Evolutionary conservation across 2,329 filamentous ascomycete genomes (phyloP).

Genomic region (Nemania serpens): DNA sequence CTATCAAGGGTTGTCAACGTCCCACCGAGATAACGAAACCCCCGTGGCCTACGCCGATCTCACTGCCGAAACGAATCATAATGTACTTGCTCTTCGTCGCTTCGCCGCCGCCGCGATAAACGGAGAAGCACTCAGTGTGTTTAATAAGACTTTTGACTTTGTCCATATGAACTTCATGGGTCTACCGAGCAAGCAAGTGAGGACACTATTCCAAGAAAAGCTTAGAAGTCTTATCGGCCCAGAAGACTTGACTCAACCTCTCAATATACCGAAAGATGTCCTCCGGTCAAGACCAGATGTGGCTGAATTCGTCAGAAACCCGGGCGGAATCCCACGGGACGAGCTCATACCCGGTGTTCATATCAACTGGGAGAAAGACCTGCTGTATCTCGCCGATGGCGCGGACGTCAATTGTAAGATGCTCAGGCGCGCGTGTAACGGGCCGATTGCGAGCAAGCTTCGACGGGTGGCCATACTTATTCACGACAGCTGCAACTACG

Average conservation of each 20-base stretch:
- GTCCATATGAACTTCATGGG: slow-evolving; percentile 24
- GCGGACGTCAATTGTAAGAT: slow-evolving; percentile 21
- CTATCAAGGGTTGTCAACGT: slow-evolving; percentile 13
- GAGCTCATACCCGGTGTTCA: slow-evolving; percentile 12
- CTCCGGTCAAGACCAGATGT: slow-evolving; percentile 15
- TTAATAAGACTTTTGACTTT: slow-evolving; percentile 21
- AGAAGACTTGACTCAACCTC: not conserved
- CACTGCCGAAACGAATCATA: slow-evolving; percentile 20
- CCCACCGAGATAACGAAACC: not conserved
- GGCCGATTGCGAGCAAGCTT: slow-evolving; percentile 18
- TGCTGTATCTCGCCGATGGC: slow-evolving; percentile 26
- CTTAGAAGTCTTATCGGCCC: not conserved
- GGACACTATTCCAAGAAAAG: slow-evolving; percentile 11
- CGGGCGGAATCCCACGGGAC: slow-evolving; percentile 8
- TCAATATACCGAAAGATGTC: slow-evolving; percentile 2
- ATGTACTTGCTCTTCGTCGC: slow-evolving; percentile 6
- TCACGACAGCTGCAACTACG: slow-evolving; percentile 20
- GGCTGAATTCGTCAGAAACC: slow-evolving; percentile 13
- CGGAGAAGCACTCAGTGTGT: slow-evolving; percentile 18
- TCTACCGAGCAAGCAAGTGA: slow-evolving; percentile 20
- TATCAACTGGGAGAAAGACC: slow-evolving; percentile 27
- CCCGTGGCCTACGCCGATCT: slow-evolving; percentile 22
- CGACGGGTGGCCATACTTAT: slow-evolving; percentile 25
- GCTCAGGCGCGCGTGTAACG: slow-evolving; percentile 24
- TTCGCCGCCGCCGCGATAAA: slow-evolving; percentile 24